These are phyloP conservation scores for Magnusiomyces ingens DNA, from an alignment of 1,139 yeast species.

Conservation along the genomic window DNA sequence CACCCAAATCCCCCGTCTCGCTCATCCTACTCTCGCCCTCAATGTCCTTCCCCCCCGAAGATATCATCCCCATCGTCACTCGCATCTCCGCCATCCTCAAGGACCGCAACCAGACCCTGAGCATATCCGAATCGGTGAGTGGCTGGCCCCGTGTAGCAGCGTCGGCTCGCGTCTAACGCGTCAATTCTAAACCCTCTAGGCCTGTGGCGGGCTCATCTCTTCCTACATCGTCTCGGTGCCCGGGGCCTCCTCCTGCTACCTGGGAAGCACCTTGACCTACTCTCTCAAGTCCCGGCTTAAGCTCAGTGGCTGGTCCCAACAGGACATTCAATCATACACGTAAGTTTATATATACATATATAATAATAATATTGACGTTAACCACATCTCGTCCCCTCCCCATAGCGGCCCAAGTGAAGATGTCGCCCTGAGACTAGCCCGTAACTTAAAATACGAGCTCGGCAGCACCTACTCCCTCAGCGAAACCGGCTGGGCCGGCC, in stretches of 20 bases:
- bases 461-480: conserved; percentile 78
- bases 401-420: conserved; percentile 62
- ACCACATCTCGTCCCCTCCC: no score
- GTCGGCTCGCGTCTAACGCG: background rate
- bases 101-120: conserved; percentile 53
- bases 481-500: conserved; percentile 87
- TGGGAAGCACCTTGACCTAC: conserved; percentile 77
- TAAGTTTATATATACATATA: conserved; percentile 12
- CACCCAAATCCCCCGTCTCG: no score
- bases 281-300: conserved; percentile 67
- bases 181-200: conserved; percentile 28
- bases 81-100: conserved; percentile 53
- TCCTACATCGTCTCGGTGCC: conserved; percentile 76
- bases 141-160: no score
- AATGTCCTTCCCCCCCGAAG: conserved; percentile 51
- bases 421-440: conserved; percentile 68
- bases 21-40: background rate
- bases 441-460: conserved; percentile 70
- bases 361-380: background rate
- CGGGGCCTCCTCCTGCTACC: conserved; percentile 77
- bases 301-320: conserved; percentile 69
- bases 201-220: conserved; percentile 81
- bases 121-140: conserved; percentile 63
- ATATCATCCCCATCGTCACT: conserved; percentile 44
- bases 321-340: conserved; percentile 62